Conservation (phyloP, 2,329 filamentous ascomycete genomes). For the Fusarium globosum region DNA sequence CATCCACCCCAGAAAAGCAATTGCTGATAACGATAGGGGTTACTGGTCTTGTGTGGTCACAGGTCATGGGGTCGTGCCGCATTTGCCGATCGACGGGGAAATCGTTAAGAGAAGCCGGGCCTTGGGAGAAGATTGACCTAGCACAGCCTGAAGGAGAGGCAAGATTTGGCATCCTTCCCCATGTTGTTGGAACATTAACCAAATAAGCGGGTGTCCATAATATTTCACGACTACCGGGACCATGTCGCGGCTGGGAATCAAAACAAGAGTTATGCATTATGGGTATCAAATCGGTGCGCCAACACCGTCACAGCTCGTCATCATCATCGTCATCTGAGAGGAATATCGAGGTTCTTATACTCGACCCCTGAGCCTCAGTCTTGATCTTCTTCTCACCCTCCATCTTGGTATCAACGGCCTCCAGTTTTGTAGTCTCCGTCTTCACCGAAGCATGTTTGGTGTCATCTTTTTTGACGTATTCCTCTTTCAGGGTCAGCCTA, state of each 20-base stretch:
- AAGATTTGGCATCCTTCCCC: conserved; percentile 59
- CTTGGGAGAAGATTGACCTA: conserved; percentile 63
- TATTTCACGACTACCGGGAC: background rate
- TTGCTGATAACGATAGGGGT: conserved; percentile 52
- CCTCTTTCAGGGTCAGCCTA: conserved; percentile 17
- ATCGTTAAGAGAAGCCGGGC: conserved; percentile 60
- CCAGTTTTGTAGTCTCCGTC: conserved; percentile 1
- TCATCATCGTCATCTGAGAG: conserved; percentile 54
- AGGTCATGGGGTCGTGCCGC: conserved; percentile 62
- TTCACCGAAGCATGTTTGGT: conserved; percentile 8
- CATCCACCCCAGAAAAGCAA: background rate
- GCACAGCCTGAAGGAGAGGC: conserved; percentile 53
- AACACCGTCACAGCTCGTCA: conserved; percentile 49
- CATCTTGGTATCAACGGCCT: conserved; percentile 1
- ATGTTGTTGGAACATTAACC: conserved; percentile 63
- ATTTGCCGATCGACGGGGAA: conserved; percentile 61
- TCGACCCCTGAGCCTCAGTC: conserved; percentile 32
- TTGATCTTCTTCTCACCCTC: conserved; percentile 36
- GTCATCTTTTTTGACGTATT: conserved; percentile 22
- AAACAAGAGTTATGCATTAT: conserved; percentile 12
- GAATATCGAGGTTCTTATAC: conserved; percentile 50
- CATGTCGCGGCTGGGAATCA: background rate
- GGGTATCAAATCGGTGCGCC: conserved; percentile 41
- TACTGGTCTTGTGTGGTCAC: conserved; percentile 64
- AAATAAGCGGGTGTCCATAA: conserved; percentile 52